Evolutionary conservation across 2,329 filamentous ascomycete genomes (phyloP).

Genomic region (Penicillium expansum): DNA sequence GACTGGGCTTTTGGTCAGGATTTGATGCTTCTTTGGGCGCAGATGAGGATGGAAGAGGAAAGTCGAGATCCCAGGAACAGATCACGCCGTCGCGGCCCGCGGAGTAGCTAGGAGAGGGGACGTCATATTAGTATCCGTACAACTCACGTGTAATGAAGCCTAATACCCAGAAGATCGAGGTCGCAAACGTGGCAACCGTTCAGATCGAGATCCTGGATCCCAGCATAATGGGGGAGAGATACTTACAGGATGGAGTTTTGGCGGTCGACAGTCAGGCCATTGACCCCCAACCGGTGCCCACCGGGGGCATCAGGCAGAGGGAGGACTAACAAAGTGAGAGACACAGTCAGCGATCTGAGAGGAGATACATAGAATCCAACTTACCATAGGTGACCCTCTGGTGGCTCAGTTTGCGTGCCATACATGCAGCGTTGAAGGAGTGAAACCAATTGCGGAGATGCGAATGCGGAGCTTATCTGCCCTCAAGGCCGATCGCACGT

Average conservation of each 20-base stretch:
- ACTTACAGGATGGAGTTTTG: conserved; percentile 81
- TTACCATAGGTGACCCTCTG: conserved; percentile 67
- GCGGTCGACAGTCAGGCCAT: conserved; percentile 84
- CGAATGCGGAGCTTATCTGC: conserved; percentile 33
- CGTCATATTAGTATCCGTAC: conserved; percentile 22
- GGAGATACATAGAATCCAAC: conserved; percentile 15
- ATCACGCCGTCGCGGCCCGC: conserved; percentile 93
- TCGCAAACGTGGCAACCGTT: not conserved
- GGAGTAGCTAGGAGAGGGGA: conserved; percentile 67
- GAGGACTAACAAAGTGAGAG: conserved; percentile 53
- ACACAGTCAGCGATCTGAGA: conserved; percentile 8
- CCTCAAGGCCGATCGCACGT: conserved; percentile 26
- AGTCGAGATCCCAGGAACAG: conserved; percentile 82
- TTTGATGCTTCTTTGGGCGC: conserved; percentile 23
- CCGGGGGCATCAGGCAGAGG: conserved; percentile 71
- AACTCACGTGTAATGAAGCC: conserved; percentile 8
- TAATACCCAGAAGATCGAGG: not conserved
- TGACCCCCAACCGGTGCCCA: conserved; percentile 90
- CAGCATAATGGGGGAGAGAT: not conserved
- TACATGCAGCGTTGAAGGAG: conserved; percentile 37
- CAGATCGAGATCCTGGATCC: not conserved
- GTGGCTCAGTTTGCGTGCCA: conserved; percentile 68
- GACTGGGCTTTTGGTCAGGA: conserved; percentile 29
- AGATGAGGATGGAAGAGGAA: conserved; percentile 34
- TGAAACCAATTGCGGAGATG: conserved; percentile 28